These are phyloP conservation scores for Rusavskia elegans DNA, from an alignment of 495 filamentous ascomycete genomes.

Conservation along the genomic window DNA sequence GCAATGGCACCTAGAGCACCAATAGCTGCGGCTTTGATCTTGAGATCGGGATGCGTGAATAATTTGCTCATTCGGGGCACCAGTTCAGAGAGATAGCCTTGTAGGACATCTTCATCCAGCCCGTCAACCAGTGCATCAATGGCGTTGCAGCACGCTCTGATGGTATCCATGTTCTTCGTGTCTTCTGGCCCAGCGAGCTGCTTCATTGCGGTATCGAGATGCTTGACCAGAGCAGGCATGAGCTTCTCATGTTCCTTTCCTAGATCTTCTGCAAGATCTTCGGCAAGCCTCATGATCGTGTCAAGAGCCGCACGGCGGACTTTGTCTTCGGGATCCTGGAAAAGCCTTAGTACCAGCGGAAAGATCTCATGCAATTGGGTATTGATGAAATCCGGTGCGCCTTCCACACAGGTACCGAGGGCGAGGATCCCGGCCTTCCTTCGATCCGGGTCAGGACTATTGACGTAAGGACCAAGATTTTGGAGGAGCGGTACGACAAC, in stretches of 20 bases:
- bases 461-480: constrained; percentile 65
- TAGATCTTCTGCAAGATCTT: constrained; percentile 83
- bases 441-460: constrained; percentile 51
- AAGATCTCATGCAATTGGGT: constrained; percentile 77
- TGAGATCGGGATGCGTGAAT: constrained; percentile 67
- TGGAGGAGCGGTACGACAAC: constrained; percentile 88
- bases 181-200: constrained; percentile 46
- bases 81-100: constrained; percentile 63
- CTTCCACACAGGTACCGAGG: constrained; percentile 87
- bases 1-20: constrained; percentile 85
- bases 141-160: constrained; percentile 78
- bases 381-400: constrained; percentile 88
- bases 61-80: constrained; percentile 70
- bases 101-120: constrained; percentile 67
- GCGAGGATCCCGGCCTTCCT: constrained; percentile 83
- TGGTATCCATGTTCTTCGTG: constrained; percentile 54
- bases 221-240: constrained; percentile 70
- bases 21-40: constrained; percentile 76
- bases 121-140: constrained; percentile 85
- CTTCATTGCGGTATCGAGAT: constrained; percentile 63
- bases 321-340: constrained; percentile 64
- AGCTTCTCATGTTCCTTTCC: constrained; percentile 65
- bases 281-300: constrained; percentile 72
- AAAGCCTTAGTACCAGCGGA: constrained; percentile 68
- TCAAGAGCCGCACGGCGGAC: constrained; percentile 79